A percentile compares a stretch with the other conserved stretches of the same genome.
These are phyloP conservation scores for Geotrichum citri-aurantii DNA, from an alignment of 1,139 yeast genomes.

Conservation along the genomic window DNA sequence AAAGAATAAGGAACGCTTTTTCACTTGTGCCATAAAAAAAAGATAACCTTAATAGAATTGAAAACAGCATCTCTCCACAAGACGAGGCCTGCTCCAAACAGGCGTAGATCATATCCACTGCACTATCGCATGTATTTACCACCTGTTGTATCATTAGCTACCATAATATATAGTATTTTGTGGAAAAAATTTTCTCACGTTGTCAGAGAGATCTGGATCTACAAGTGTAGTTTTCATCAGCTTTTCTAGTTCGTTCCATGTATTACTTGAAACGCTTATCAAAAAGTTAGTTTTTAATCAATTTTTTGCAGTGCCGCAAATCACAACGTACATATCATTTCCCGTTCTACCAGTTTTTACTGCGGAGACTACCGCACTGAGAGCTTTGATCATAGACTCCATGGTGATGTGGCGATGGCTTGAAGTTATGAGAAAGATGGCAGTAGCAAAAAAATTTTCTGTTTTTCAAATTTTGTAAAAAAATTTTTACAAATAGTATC, in stretches of 20 bases:
- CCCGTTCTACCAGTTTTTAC: conserved; percentile 11
- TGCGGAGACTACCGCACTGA: conserved; percentile 4
- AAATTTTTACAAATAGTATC: background rate
- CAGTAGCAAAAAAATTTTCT: too few species aligned
- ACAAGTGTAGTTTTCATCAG: conserved; percentile 4
- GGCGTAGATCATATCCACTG: conserved; percentile 5
- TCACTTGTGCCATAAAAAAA: conserved; percentile 17
- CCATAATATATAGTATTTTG: background rate
- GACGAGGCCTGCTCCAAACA: conserved; percentile 2
- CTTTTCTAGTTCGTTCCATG: conserved; percentile 9
- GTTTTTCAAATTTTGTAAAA: too few species aligned
- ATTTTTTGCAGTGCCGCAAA: background rate
- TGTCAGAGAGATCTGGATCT: conserved; percentile 10
- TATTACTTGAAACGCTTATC: conserved; percentile 6
- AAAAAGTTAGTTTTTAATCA: background rate
- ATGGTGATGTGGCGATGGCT: background rate
- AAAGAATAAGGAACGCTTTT: conserved; percentile 15
- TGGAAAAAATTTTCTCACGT: background rate
- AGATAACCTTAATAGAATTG: conserved; percentile 10
- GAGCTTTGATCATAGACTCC: background rate
- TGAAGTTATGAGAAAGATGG: too few species aligned
- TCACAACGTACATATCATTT: conserved; percentile 7
- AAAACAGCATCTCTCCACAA: conserved; percentile 15
- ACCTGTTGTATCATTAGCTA: background rate
- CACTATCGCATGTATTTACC: conserved; percentile 6